Conservation (phyloP, 345 rosid species). For the Conringia planisiliqua region DNA sequence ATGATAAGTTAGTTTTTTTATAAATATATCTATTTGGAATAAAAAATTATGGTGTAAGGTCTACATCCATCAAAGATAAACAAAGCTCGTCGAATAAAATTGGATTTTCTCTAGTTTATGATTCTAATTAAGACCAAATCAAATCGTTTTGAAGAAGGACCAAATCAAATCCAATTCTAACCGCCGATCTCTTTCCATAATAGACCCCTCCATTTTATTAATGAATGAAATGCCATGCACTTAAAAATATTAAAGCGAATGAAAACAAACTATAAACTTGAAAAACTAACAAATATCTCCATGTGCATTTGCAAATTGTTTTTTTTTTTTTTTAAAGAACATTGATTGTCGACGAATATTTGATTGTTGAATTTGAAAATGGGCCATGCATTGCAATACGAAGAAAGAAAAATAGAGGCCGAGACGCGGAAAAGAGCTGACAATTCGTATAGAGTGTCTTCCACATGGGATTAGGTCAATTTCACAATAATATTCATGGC, state of each 20-base stretch:
- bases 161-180: constrained; percentile 28
- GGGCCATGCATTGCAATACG: constrained; percentile 3
- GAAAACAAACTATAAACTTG: neutral
- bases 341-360: neutral
- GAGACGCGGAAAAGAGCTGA: constrained; percentile 31
- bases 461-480: constrained; percentile 33
- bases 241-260: neutral
- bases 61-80: neutral
- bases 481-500: constrained; percentile 12
- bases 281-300: neutral
- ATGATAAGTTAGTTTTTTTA: neutral
- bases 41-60: too few relatives aligned
- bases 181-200: neutral
- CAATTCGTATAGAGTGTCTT: constrained; percentile 16
- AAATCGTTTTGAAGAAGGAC: neutral
- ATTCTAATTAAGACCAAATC: constrained; percentile 14
- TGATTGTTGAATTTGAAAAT: neutral
- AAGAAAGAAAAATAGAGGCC: constrained; percentile 2
- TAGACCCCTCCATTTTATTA: neutral
- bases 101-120: neutral
- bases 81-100: neutral
- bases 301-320: neutral
- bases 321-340: neutral
- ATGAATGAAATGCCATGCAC: neutral
- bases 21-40: too few relatives aligned